Evolutionary conservation across 352 stramenopile genomes (phyloP), one percentile per base, ranked within the genome.

Genomic region (Phytophthora ohioensis): DNA sequence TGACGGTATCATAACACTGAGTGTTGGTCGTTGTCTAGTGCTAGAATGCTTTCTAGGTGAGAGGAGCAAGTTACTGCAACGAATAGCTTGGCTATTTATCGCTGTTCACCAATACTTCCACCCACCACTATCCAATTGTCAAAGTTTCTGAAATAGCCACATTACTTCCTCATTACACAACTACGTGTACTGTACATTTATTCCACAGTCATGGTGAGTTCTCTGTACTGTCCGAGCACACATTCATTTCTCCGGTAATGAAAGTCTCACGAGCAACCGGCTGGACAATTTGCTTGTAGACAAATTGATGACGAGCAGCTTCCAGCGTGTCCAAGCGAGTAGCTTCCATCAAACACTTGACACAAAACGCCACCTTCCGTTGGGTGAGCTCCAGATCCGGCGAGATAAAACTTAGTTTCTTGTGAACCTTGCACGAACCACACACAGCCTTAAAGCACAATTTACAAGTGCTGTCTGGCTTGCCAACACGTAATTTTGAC

Each of bases 291-390:
- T 59, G 38, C 12, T 71, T 71, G 64, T 67, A 61, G 9, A 73
- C 65, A 17, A 73, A 73, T 46, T 69, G 58, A 8, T 52, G 35
- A 5, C 67, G 48, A 3, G 67, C 67, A 32, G 67, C 67, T 36
- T 71, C 59, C 41, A 59, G 13, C 3, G 67, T 68, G n/a, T 66
- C 57, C 53, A 76, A 47, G 3, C 34, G 34, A 2, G 45, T 67
- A 3, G 71, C 62, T 47, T 76, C 35, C 10, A 55, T 34, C 21
- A 80, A 39, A 39, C 75, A 82, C 30, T 54, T 55, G 6, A 52
- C 53, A 42, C 75, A 82, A 47, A 82, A 78, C 38, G 60, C 64
- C 43, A 76, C 58, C 34, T 71, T 76, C 4, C 63, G 46, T n/a
- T 76, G 64, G 9, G 41, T 38, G 4, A 76, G 31, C 3, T 57